These are phyloP conservation scores for Neurospora tetraspora DNA, from an alignment of 495 filamentous ascomycete species.

Conservation along the genomic window DNA sequence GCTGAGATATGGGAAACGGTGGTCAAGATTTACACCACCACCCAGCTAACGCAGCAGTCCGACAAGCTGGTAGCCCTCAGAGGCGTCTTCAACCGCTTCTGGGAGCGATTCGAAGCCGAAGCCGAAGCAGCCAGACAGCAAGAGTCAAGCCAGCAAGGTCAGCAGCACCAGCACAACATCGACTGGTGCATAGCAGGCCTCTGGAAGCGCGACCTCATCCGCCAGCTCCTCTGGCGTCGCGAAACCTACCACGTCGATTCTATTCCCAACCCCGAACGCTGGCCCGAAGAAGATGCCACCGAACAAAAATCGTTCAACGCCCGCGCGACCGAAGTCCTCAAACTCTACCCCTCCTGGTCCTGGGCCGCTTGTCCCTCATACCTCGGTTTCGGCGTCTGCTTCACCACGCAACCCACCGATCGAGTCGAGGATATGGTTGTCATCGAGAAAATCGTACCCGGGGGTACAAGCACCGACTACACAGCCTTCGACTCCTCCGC, in stretches of 20 bases:
- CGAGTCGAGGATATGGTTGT: neutral
- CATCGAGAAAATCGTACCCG: neutral
- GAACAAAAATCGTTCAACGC: neutral
- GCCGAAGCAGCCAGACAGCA: neutral
- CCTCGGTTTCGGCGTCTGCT: neutral
- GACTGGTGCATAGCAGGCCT: neutral
- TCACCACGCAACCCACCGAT: neutral
- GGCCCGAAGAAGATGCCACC: neutral
- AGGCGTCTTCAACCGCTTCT: neutral
- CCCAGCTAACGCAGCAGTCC: neutral
- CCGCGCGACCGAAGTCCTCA: neutral
- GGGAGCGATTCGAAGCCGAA: neutral
- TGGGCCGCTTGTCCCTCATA: neutral
- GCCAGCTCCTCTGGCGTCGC: neutral
- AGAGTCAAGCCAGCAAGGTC: neutral
- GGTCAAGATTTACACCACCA: neutral
- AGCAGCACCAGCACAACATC: neutral
- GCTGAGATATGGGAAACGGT: neutral
- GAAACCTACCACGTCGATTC: neutral
- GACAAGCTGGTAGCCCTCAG: neutral
- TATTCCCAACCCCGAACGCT: neutral
- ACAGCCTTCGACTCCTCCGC: neutral
- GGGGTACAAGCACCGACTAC: neutral
- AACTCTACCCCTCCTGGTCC: neutral
- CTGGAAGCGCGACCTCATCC: neutral